Base-by-base conservation (phyloP, 2,329 filamentous ascomycete genomes). In the Colletotrichum agaves region DNA sequence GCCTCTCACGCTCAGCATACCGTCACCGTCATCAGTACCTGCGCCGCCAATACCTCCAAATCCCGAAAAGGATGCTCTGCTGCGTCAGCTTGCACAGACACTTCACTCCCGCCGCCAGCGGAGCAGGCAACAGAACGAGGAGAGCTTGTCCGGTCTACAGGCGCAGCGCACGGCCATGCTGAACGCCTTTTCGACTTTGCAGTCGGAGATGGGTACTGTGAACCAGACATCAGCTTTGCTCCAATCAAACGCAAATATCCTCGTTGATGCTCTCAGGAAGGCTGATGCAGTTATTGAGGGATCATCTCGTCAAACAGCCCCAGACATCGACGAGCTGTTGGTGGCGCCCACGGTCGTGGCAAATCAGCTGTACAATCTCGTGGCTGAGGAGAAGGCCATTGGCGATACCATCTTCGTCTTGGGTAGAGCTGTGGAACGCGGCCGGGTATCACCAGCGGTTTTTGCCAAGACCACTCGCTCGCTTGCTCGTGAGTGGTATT, bases 311-410 rank as follows among this genome's bases (percentile, higher is more conserved):
- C 89, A 92, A 55, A 85, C 86, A 44, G 86, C 90, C 1, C 94
- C 94, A 0, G 88, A 90, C 53, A 91, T 98, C 55, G 96, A 99
- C 77, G 94, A 97, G 68, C 86, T 98, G 37, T 84, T 99, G 3
- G 93, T 98, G n/a, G 93, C 94, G 3, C 94, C 95, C 1, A 98
- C 93, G 0, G 91, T 98, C 1, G 96, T 98, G 4, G 93, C 92
- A 0, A 94, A 95, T 71, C 96, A 99, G 82, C 82, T 99, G 21
- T 99, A 98, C 79, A 90, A 90, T 53, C 84, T 97, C 2, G 93
- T 94, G 31, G 93, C 94, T 1, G 96, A 99, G 76, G 95, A 98
- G 80, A 87, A 91, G 71, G 94, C 92, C 3, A 87, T 97, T 53
- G 91, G 91, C 35, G 95, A 98, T 76, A 92, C 93, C 3, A 89